These are phyloP conservation scores for Phycomyces blakesleeanus DNA, from an alignment of 192 early-diverging fungal species.

Conservation along the genomic window DNA sequence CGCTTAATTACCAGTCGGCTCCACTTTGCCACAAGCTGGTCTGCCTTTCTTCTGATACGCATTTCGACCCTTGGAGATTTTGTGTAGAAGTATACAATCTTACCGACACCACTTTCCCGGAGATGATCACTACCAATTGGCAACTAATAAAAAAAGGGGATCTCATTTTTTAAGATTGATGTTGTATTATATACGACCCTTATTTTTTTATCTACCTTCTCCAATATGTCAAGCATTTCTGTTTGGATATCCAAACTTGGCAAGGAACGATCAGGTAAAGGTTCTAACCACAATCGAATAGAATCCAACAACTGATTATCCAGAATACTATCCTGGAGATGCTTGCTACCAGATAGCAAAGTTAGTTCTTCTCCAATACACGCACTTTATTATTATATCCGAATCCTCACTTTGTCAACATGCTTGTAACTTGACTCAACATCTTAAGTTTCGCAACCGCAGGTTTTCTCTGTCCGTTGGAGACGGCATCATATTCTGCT, in stretches of 20 bases:
- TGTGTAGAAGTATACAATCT: slow-evolving; percentile 85
- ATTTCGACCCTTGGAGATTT: slow-evolving; percentile 78
- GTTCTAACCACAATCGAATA: slow-evolving; percentile 88
- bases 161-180: not conserved
- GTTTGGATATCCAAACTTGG: slow-evolving; percentile 87
- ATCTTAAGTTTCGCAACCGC: slow-evolving; percentile 69
- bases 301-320: slow-evolving; percentile 83
- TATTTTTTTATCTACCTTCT: slow-evolving; percentile 43
- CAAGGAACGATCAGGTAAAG: slow-evolving; percentile 81
- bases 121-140: slow-evolving; percentile 74
- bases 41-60: slow-evolving; percentile 64
- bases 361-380: not conserved
- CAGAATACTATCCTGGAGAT: slow-evolving; percentile 68
- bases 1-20: slow-evolving; percentile 80
- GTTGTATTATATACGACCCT: not conserved
- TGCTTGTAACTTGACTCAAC: slow-evolving; percentile 49
- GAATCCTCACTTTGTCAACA: slow-evolving; percentile 52
- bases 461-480: slow-evolving; percentile 54
- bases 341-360: slow-evolving; percentile 36
- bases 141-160: slow-evolving; percentile 34
- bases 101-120: slow-evolving; percentile 77
- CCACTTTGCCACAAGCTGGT: slow-evolving; percentile 80
- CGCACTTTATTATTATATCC: not conserved
- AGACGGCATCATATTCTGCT: slow-evolving; percentile 57
- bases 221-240: slow-evolving; percentile 68